These are phyloP conservation scores for Chamaecrista fasciculata DNA, from an alignment of 306 rosid genomes.

Conservation along the genomic window DNA sequence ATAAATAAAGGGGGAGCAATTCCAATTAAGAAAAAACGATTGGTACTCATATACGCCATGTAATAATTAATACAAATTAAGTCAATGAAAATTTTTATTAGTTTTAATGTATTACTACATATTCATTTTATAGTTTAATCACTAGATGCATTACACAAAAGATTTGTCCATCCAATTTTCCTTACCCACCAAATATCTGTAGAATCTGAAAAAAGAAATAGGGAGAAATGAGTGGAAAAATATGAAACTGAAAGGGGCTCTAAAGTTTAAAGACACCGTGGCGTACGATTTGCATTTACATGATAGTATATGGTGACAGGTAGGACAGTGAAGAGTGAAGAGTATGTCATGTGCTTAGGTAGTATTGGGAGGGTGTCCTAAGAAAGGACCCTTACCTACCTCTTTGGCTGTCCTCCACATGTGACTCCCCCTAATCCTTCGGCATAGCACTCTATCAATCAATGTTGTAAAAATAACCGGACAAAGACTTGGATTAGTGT, in stretches of 20 bases:
- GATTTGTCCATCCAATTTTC: too few species aligned
- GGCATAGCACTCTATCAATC: not conserved
- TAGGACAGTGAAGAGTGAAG: conserved; percentile 51
- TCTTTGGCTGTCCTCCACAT: conserved; percentile 55
- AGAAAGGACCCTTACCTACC: conserved; percentile 41
- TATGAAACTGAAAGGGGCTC: not conserved
- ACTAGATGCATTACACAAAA: too few species aligned
- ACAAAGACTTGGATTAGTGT: too few species aligned
- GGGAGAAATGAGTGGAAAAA: not conserved
- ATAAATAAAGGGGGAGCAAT: conserved; percentile 28
- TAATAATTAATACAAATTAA: too few species aligned
- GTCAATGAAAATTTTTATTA: too few species aligned
- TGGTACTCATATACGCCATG: too few species aligned
- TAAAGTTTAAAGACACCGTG: not conserved
- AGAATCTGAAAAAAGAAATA: not conserved
- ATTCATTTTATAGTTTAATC: too few species aligned
- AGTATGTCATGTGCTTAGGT: conserved; percentile 72
- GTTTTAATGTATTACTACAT: too few species aligned
- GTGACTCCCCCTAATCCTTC: conserved; percentile 33
- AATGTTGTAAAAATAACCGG: too few species aligned
- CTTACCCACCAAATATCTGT: conserved; percentile 5
- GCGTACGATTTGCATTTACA: conserved; percentile 30
- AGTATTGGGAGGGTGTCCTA: conserved; percentile 42
- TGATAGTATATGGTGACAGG: conserved; percentile 38
- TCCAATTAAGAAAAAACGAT: not conserved